Percentiles rank a stretch among this genome's conserved stretches.
Evolutionary conservation across 495 filamentous ascomycete species (phyloP).

Genomic region (Aspergillus saccharolyticus): DNA sequence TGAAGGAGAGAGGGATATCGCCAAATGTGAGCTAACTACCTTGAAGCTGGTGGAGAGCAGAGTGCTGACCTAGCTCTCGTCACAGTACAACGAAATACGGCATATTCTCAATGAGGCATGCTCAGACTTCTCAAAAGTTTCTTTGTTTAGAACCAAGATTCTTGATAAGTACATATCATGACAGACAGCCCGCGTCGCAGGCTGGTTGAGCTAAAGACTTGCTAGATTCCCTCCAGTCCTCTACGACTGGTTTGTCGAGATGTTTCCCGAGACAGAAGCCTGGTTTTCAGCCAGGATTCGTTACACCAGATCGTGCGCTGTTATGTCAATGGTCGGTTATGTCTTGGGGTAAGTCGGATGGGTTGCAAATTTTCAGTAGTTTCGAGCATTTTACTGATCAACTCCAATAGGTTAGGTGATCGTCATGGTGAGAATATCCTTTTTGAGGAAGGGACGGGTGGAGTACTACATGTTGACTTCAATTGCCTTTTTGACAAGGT

Average conservation of each 20-base stretch:
- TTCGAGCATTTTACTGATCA: slow-evolving; percentile 3
- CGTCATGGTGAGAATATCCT: slow-evolving; percentile 98
- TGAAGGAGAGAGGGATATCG: slow-evolving; percentile 63
- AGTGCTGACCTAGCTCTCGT: slow-evolving; percentile 4
- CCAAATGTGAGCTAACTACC: slow-evolving; percentile 40
- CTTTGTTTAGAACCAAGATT: slow-evolving; percentile 66
- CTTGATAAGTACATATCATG: slow-evolving; percentile 35
- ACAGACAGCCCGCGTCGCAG: background rate
- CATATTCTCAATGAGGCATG: slow-evolving; percentile 54
- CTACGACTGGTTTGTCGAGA: slow-evolving; percentile 90
- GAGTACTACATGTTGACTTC: slow-evolving; percentile 96
- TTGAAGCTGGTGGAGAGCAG: background rate
- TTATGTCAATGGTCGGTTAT: slow-evolving; percentile 97
- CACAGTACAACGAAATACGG: slow-evolving; percentile 55
- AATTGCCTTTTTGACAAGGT: slow-evolving; percentile 98
- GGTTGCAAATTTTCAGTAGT: background rate
- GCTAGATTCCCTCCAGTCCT: slow-evolving; percentile 73
- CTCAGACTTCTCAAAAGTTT: slow-evolving; percentile 46
- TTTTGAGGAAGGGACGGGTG: slow-evolving; percentile 89
- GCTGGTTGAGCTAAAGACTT: slow-evolving; percentile 9
- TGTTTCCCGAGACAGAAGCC: slow-evolving; percentile 84
- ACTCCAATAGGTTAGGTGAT: slow-evolving; percentile 63
- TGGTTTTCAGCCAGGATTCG: slow-evolving; percentile 90
- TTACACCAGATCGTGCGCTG: slow-evolving; percentile 89
- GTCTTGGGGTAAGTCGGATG: slow-evolving; percentile 62